Percentiles rank a stretch among this genome's conserved stretches.
phyloP scores from a whole-genome alignment of 768 basidiomycete species.

The Phaeolepiota aurea region DNA sequence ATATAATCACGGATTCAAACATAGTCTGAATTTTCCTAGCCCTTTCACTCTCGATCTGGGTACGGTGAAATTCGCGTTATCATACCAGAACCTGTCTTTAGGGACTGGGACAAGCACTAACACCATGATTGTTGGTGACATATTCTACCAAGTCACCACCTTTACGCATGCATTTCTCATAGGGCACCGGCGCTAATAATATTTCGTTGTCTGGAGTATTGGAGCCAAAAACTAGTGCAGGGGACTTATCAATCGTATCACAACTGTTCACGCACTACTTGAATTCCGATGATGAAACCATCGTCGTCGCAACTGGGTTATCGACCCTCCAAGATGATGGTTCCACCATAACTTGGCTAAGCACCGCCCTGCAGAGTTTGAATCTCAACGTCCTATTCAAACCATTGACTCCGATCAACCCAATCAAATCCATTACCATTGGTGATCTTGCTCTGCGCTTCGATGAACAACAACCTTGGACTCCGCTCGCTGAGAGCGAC shows the following conservation, averaged over 20 bases:
- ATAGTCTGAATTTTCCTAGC: slow-evolving; percentile 18
- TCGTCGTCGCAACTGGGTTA: slow-evolving; percentile 49
- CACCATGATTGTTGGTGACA: slow-evolving; percentile 39
- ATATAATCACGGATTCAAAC: not conserved
- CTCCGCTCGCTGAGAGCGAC: slow-evolving; percentile 46
- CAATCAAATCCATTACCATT: slow-evolving; percentile 59
- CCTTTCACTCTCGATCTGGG: slow-evolving; percentile 67
- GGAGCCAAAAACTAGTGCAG: slow-evolving; percentile 37
- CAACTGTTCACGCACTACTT: slow-evolving; percentile 65
- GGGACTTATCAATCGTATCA: slow-evolving; percentile 42
- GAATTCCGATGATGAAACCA: slow-evolving; percentile 51
- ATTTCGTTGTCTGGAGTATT: slow-evolving; percentile 53
- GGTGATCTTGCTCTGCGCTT: slow-evolving; percentile 52
- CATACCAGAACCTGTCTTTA: slow-evolving; percentile 47
- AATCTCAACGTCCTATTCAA: slow-evolving; percentile 58
- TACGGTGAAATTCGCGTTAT: slow-evolving; percentile 53
- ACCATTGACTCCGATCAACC: slow-evolving; percentile 39
- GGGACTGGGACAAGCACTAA: slow-evolving; percentile 47
- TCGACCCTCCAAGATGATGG: slow-evolving; percentile 54
- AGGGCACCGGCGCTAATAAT: slow-evolving; percentile 48
- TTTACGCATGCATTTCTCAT: slow-evolving; percentile 2
- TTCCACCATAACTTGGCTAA: slow-evolving; percentile 57
- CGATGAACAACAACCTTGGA: slow-evolving; percentile 44
- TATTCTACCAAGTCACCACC: too few species aligned
- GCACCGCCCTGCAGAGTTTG: slow-evolving; percentile 47